Evolutionary conservation across 2,329 filamentous ascomycete genomes (phyloP).

Genomic region (Trichoderma sp.): DNA sequence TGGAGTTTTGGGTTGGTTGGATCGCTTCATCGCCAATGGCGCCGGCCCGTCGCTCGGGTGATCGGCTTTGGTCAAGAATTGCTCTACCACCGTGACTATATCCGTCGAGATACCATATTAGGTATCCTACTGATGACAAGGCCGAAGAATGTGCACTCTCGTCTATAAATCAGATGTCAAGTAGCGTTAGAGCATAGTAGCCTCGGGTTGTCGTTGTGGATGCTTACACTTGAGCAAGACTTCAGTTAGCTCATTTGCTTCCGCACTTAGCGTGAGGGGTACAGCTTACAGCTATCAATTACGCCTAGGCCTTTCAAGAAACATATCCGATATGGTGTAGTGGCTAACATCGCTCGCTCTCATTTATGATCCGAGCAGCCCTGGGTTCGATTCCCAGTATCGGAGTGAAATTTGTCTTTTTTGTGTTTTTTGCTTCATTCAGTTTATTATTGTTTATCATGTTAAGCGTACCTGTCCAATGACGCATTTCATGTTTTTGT

Average conservation of each 20-base stretch:
- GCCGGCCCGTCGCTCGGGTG: slow-evolving; percentile 8
- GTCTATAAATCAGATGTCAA: background rate
- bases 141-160: accelerated
- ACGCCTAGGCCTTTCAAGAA: background rate
- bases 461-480: too few relatives aligned
- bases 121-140: background rate
- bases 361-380: slow-evolving; percentile 20
- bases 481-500: background rate
- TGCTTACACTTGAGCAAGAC: background rate
- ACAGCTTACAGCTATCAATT: background rate
- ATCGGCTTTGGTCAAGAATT: background rate
- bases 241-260: background rate
- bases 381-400: slow-evolving; percentile 24
- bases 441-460: background rate
- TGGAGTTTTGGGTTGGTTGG: background rate
- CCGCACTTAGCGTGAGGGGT: background rate
- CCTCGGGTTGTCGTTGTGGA: background rate
- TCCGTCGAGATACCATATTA: background rate
- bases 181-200: background rate
- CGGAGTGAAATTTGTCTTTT: slow-evolving; percentile 9
- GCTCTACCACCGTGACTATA: background rate
- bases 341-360: slow-evolving; percentile 37
- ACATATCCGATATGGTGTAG: slow-evolving; percentile 35
- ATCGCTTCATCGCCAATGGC: slow-evolving; percentile 7
- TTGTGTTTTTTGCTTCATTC: background rate